Percentiles rank a stretch among this genome's conserved stretches.
These are phyloP conservation scores for Pichia sporocuriosa DNA, from an alignment of 805 yeast species.

Conservation along the genomic window DNA sequence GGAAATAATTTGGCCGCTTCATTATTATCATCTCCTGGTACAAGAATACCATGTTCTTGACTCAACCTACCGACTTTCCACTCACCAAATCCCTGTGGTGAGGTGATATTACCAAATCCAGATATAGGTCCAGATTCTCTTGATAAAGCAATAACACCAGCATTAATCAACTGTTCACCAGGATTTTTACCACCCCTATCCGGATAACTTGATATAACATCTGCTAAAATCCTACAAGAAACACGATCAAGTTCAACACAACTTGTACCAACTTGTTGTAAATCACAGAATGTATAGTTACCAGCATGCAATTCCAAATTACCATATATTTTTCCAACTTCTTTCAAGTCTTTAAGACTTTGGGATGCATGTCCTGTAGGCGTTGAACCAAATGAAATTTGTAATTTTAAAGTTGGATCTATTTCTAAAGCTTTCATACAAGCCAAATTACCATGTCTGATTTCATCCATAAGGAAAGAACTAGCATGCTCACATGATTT, in stretches of 20 bases:
- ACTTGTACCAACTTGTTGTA: constrained; percentile 71
- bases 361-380: constrained; percentile 65
- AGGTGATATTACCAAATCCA: constrained; percentile 46
- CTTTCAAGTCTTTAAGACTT: constrained; percentile 6
- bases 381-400: constrained; percentile 73
- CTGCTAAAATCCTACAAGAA: constrained; percentile 49
- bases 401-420: constrained; percentile 34
- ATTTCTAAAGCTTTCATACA: constrained; percentile 32
- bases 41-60: constrained; percentile 75
- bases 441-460: constrained; percentile 50
- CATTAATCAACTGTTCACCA: constrained; percentile 60
- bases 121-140: constrained; percentile 55
- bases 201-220: constrained; percentile 54
- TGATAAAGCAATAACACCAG: constrained; percentile 66
- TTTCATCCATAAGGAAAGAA: constrained; percentile 45
- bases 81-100: constrained; percentile 37
- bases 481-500: constrained; percentile 40
- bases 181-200: constrained; percentile 42
- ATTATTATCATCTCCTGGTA: constrained; percentile 31
- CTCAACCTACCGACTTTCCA: constrained; percentile 63
- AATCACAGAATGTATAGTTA: constrained; percentile 64
- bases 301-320: constrained; percentile 74
- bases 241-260: constrained; percentile 41
- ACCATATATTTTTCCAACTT: constrained; percentile 28
- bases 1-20: constrained; percentile 36